A percentile compares a stretch with the other conserved stretches of the same genome.
Conservation (phyloP, 257 asterid species). For the Solanum sejunctum region DNA sequence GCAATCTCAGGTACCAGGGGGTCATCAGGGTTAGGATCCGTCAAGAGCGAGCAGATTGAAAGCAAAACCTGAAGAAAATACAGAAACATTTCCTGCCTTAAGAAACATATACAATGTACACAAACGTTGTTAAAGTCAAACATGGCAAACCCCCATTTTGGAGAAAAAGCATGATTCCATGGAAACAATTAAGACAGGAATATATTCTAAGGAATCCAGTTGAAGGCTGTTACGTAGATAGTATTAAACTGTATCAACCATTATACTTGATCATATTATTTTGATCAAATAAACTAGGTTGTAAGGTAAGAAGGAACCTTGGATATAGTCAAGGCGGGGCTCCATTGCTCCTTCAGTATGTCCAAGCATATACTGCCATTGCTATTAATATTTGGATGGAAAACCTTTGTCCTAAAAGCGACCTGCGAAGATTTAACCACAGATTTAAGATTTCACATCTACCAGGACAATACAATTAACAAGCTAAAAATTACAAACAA, state of each 20-base stretch:
- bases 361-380: slow-evolving; percentile 19
- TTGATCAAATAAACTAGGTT: not conserved
- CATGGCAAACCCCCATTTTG: not conserved
- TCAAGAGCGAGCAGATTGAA: slow-evolving; percentile 7
- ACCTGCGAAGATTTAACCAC: slow-evolving; percentile 6
- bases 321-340: slow-evolving; percentile 18
- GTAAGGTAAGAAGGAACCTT: slow-evolving; percentile 1
- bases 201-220: not conserved
- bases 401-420: slow-evolving; percentile 12
- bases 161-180: not conserved
- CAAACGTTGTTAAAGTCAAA: not conserved
- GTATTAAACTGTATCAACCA: not conserved
- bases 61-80: slow-evolving; percentile 6
- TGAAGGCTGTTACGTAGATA: not conserved
- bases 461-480: not conserved
- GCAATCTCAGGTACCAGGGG: slow-evolving; percentile 13
- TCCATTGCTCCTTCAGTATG: slow-evolving; percentile 21
- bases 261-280: not conserved
- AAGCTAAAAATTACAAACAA: not conserved
- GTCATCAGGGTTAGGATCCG: slow-evolving; percentile 12
- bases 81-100: not conserved
- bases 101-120: not conserved
- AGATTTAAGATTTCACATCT: not conserved
- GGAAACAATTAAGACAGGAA: not conserved
- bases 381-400: slow-evolving; percentile 19